phyloP scores from a whole-genome alignment of 768 basidiomycete genomes.

The Podaxis sp. region DNA sequence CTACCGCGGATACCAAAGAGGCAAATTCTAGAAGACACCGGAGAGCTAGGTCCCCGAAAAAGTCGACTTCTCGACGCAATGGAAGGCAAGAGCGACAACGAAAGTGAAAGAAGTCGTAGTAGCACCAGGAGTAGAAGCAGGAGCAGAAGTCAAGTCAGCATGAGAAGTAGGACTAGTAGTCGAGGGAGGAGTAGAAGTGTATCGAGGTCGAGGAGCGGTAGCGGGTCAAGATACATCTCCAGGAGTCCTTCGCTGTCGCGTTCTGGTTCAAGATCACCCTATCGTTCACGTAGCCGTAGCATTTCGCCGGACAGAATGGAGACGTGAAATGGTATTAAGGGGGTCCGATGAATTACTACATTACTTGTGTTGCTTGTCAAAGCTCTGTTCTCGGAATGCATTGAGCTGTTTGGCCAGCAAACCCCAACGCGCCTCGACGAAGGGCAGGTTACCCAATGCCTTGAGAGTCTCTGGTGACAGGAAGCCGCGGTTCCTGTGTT shows the following conservation, averaged over 20 bases:
- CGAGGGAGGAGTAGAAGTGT: constrained; percentile 27
- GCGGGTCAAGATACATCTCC: constrained; percentile 56
- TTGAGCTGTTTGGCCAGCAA: constrained; percentile 57
- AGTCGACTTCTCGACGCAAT: constrained; percentile 86
- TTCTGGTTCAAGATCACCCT: constrained; percentile 38
- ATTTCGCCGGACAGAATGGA: constrained; percentile 57
- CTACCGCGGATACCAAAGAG: constrained; percentile 86
- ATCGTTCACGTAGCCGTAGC: constrained; percentile 49
- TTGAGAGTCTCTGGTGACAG: constrained; percentile 56
- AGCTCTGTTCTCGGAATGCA: constrained; percentile 45
- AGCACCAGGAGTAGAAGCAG: constrained; percentile 19
- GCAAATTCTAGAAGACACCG: constrained; percentile 84
- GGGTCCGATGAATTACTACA: constrained; percentile 12
- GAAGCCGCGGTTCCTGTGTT: constrained; percentile 71
- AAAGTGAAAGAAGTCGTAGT: constrained; percentile 38
- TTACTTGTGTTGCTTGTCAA: constrained; percentile 36
- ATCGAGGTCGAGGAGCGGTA: constrained; percentile 20
- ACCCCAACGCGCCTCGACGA: constrained; percentile 70
- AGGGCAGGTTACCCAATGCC: constrained; percentile 45
- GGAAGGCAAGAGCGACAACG: constrained; percentile 64
- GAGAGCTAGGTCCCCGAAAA: constrained; percentile 81
- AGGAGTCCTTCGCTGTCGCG: constrained; percentile 57
- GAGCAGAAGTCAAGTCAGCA: constrained; percentile 11
- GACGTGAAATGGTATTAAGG: constrained; percentile 17
- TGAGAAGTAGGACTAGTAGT: constrained; percentile 17